These are phyloP conservation scores for Aspergillus sergii DNA, from an alignment of 2,329 filamentous ascomycete genomes.

Conservation along the genomic window DNA sequence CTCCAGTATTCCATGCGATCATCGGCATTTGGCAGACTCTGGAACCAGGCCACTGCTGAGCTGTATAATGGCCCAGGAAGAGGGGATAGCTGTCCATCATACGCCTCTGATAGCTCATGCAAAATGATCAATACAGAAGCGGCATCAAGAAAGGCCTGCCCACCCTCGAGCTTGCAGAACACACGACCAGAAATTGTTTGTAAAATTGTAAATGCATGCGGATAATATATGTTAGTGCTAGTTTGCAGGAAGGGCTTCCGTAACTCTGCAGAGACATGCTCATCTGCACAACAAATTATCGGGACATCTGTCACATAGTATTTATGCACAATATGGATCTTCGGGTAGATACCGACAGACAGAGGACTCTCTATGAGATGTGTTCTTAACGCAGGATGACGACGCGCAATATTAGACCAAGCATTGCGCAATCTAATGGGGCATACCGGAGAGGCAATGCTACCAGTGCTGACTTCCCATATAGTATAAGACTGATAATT, in stretches of 20 bases:
- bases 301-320: background rate
- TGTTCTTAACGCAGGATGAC: constrained; percentile 1
- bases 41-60: background rate
- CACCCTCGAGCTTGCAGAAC: constrained; percentile 5
- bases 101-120: background rate
- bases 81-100: background rate
- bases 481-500: constrained; percentile 3
- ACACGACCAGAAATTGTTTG: background rate
- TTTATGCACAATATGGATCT: background rate
- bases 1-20: constrained; percentile 1
- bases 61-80: background rate
- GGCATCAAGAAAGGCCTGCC: constrained; percentile 4
- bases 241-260: background rate
- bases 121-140: constrained; percentile 1
- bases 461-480: constrained; percentile 2
- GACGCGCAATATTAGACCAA: background rate
- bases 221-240: background rate
- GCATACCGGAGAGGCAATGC: background rate
- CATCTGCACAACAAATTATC: background rate
- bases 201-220: background rate
- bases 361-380: background rate
- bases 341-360: background rate
- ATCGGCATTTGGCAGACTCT: background rate
- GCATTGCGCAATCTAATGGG: background rate
- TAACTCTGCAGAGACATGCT: background rate